phyloP scores from a whole-genome alignment of 306 rosid species.

The Lagenaria siceraria region DNA sequence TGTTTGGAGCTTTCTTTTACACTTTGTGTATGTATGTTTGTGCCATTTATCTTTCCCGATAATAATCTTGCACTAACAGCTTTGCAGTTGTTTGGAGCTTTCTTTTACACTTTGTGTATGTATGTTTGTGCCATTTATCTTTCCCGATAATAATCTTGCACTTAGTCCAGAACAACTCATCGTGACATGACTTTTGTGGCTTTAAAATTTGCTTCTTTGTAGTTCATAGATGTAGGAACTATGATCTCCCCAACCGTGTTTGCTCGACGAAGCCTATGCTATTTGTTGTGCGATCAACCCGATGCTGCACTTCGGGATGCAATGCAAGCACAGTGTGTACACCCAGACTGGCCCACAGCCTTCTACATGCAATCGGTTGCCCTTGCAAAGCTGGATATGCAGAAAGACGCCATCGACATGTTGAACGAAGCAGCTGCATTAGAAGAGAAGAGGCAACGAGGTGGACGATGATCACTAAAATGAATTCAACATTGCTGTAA shows the following conservation, averaged over 20 bases:
- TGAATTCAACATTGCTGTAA: not conserved
- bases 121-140: not conserved
- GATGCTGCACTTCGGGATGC: constrained; percentile 96
- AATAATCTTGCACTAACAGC: not conserved
- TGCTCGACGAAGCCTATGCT: constrained; percentile 89
- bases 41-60: not conserved
- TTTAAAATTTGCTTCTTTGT: constrained; percentile 9
- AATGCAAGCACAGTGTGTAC: constrained; percentile 91
- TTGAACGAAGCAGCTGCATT: constrained; percentile 76
- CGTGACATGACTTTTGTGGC: not conserved
- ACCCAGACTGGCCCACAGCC: constrained; percentile 94
- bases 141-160: not conserved
- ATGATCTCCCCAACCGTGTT: constrained; percentile 94
- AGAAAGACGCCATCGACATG: constrained; percentile 95
- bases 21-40: not conserved
- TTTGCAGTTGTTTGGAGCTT: not conserved
- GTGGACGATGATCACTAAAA: constrained; percentile 49
- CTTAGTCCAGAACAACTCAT: not conserved
- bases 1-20: not conserved
- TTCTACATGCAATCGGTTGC: constrained; percentile 99
- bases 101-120: not conserved
- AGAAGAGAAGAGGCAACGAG: constrained; percentile 87
- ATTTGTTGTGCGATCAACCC: constrained; percentile 78
- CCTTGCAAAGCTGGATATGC: constrained; percentile 91
- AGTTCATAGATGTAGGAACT: constrained; percentile 88